Evolutionary conservation across 306 rosid species (phyloP).

Genomic region (Pueraria montana): DNA sequence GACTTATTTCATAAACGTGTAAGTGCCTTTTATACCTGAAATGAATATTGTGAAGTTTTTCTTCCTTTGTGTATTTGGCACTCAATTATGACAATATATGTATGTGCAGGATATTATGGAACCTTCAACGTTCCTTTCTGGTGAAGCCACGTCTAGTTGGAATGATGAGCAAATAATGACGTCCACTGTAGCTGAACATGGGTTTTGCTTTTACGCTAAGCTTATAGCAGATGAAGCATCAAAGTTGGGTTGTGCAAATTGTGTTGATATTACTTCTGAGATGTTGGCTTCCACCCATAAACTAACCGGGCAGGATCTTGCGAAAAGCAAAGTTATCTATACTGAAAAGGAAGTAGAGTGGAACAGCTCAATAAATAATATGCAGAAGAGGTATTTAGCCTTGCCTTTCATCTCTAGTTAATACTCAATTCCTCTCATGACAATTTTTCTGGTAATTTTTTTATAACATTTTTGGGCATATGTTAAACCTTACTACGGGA

Average conservation of each 20-base stretch:
- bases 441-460: constrained; percentile 1
- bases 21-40: constrained; percentile 44
- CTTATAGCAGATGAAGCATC: constrained; percentile 65
- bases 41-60: constrained; percentile 33
- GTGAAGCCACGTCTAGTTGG: constrained; percentile 61
- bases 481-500: constrained; percentile 44
- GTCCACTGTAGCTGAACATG: constrained; percentile 74
- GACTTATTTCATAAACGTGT: constrained; percentile 68
- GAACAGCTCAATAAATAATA: constrained; percentile 48
- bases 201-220: constrained; percentile 78
- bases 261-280: constrained; percentile 67
- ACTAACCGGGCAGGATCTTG: constrained; percentile 59
- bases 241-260: constrained; percentile 54
- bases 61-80: constrained; percentile 20
- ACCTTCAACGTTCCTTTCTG: constrained; percentile 49
- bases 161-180: constrained; percentile 67
- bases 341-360: constrained; percentile 56
- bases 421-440: not conserved
- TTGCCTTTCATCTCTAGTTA: constrained; percentile 41
- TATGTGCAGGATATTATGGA: constrained; percentile 71
- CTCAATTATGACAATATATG: constrained; percentile 43
- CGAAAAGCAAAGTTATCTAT: constrained; percentile 43
- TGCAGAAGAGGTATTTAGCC: constrained; percentile 62
- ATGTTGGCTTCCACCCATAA: constrained; percentile 71
- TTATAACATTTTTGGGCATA: constrained; percentile 2